Evolutionary conservation across 2,329 filamentous ascomycete species (phyloP), one percentile per base, ranked within the genome.

Genomic region (Trichoderma koningii): DNA sequence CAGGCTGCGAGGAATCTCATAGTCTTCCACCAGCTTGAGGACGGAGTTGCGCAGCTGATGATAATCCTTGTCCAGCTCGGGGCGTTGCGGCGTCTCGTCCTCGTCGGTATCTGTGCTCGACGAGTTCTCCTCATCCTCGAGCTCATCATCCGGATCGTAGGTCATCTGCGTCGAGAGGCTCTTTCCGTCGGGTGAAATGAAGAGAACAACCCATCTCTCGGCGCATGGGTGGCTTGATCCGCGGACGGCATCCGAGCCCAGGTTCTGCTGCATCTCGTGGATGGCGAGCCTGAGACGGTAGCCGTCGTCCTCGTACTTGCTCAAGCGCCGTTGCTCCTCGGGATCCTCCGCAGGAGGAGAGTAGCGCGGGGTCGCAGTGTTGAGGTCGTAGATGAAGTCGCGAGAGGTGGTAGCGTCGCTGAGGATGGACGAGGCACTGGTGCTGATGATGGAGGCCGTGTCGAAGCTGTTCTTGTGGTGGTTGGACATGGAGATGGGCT

Each of bases 201-300:
- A 94, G 9, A 96, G 79, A 7, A 95, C 88, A 5, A 90, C 85
- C 92, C 92, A 96, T 64, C 89, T 83, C 76, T 96, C 92, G 1
- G 89, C 88, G 67, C 91, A 94, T 9, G 92, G 92, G 71, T 95
- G 90, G 63, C 87, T 89, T 15, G 85, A 81, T 23, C 89, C 90
- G 56, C 87, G 86, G 19, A 88, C 81, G 14, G 81, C 83, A 15
- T 92, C 88, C 7, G 80, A 71, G 5, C 89, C 89, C 10, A 92
- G 78, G 6, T 82, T 82, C 53, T 89, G 85, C 7, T 80, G 83
- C 87, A 93, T 87, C 70, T 92, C 89, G 63, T 90, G 87, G 60
- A 91, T 81, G 5, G 89, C 89, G 67, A 86, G 79, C 42, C 88
- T 86, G 59, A 93, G 80, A 41, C 85, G 85, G 69, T 84, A 86